These are phyloP conservation scores for Fraxinus sp. DNA, from an alignment of 305 asterid genomes.

Conservation along the genomic window DNA sequence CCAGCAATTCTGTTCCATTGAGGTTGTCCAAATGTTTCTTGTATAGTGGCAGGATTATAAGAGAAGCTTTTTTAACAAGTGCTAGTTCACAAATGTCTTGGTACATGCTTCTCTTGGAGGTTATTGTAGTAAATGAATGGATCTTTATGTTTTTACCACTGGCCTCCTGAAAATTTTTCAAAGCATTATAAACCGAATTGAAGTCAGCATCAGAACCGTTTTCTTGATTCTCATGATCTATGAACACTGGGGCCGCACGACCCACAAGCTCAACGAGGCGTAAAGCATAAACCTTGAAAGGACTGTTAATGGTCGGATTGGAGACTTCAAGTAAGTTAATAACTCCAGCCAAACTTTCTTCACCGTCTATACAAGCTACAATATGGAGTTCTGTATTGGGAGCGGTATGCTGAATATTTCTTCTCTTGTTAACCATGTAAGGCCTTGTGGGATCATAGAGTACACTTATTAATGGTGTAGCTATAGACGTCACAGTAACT, in stretches of 20 bases:
- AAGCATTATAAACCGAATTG: slow-evolving; percentile 49
- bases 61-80: slow-evolving; percentile 51
- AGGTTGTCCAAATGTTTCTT: slow-evolving; percentile 21
- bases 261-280: slow-evolving; percentile 64
- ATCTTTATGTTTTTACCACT: slow-evolving; percentile 41
- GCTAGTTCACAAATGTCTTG: slow-evolving; percentile 80
- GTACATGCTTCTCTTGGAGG: slow-evolving; percentile 60
- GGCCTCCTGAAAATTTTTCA: slow-evolving; percentile 45
- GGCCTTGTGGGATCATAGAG: slow-evolving; percentile 79
- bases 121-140: slow-evolving; percentile 48
- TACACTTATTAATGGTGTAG: slow-evolving; percentile 58
- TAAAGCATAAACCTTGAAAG: slow-evolving; percentile 52
- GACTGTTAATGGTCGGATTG: slow-evolving; percentile 46
- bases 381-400: slow-evolving; percentile 48
- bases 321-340: slow-evolving; percentile 56
- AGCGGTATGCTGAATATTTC: slow-evolving; percentile 69
- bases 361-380: slow-evolving; percentile 58
- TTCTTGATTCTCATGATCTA: slow-evolving; percentile 51
- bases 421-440: slow-evolving; percentile 69
- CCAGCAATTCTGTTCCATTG: slow-evolving; percentile 9
- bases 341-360: slow-evolving; percentile 46
- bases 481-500: slow-evolving; percentile 40
- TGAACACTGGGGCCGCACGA: slow-evolving; percentile 53
- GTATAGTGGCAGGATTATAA: slow-evolving; percentile 53
- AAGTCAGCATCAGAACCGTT: slow-evolving; percentile 10